Conservation (phyloP, 305 asterid species). For the Euphrasia arctica region DNA sequence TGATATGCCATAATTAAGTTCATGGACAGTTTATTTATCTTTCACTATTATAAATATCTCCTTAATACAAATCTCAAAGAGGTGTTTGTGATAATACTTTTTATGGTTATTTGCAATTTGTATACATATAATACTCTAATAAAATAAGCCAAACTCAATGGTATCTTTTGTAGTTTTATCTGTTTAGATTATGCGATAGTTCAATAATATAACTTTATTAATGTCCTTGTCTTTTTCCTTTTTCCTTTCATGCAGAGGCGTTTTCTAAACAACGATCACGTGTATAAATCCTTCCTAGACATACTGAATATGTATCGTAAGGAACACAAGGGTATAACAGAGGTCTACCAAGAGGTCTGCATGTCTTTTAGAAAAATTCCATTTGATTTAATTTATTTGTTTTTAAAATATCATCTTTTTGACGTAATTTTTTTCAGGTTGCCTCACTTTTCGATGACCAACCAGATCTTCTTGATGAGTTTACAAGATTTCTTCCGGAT, state of each 20-base stretch:
- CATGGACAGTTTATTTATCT: not conserved
- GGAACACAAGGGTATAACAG: conserved; percentile 91
- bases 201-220: conserved; percentile 7
- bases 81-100: no score
- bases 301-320: conserved; percentile 95
- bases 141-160: not conserved
- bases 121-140: no score
- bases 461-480: conserved; percentile 91
- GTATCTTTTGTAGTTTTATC: not conserved
- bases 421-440: conserved; percentile 45
- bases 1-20: no score
- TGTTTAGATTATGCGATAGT: conserved; percentile 5
- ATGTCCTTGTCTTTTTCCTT: conserved; percentile 20
- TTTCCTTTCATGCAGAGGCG: conserved; percentile 66
- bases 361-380: no score
- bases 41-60: not conserved
- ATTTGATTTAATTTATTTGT: no score
- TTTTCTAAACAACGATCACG: conserved; percentile 85
- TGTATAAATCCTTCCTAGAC: conserved; percentile 91
- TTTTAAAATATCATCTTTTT: no score
- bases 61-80: not conserved
- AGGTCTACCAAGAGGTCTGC: conserved; percentile 91
- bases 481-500: conserved; percentile 92
- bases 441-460: conserved; percentile 77
- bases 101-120: no score